Base-by-base conservation (phyloP, 768 basidiomycete species). In the Roridomyces roridus region DNA sequence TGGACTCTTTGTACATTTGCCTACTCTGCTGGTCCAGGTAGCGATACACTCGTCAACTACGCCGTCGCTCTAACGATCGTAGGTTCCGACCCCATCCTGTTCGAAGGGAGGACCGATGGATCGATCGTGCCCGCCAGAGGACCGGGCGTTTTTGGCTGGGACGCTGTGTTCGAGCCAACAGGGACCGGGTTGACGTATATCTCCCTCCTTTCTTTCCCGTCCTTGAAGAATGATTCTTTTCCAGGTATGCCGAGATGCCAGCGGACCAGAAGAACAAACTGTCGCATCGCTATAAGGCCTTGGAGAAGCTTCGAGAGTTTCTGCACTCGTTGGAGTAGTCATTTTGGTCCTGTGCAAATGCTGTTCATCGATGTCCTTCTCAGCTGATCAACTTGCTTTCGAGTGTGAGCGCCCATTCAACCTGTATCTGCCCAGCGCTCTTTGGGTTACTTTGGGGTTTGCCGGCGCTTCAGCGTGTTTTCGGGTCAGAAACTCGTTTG, bases 1-100 rank as follows among this genome's bases (percentile, higher is more conserved):
- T 90, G 89, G 66, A 96, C 96, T 0, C 78, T 98, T 7, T 98
- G 96, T 74, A 98, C 97, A 2, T 98, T 98, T 65, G 96, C 96
- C 6, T 98, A 97, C 70, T 91, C 89, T 35, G 78, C 88, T 0
- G 94, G 94, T 0, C 94, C 95, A 23, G 87, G 85, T 68, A 65
- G n/a, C n/a, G n/a, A n/a, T n/a, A n/a, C n/a, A n/a, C n/a, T n/a
- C n/a, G n/a, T 20, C 42, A n/a, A 24, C 56, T 23, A n/a, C 34
- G 34, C 34, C 34, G 29, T 47, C 24, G 24, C 39, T 40, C n/a
- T 24, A 25, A 8, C 28, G n/a, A 25, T 61, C 18, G 15, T n/a
- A 74, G 85, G 83, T 5, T 72, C 82, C 2, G 88, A 93, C 55
- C 92, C 94, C 0, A 76, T 95, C 44, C 71, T 82, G 24, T 82